Conservation (phyloP, 2,329 filamentous ascomycete genomes). For the Lomentospora prolificans region DNA sequence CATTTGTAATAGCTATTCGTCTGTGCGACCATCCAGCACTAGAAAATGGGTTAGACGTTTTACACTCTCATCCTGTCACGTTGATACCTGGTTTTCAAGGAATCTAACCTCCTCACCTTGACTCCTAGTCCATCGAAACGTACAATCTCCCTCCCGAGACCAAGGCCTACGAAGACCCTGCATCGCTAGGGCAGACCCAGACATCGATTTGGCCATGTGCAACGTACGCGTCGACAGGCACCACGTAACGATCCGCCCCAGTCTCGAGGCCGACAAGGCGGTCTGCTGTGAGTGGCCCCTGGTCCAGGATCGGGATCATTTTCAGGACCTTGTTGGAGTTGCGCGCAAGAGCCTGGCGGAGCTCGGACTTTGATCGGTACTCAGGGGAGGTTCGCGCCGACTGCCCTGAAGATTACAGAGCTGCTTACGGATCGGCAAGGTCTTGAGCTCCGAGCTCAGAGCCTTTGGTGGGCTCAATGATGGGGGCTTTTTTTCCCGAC, state of each 20-base stretch:
- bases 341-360: constrained; percentile 19
- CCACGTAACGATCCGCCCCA: constrained; percentile 31
- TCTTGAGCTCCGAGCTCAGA: constrained; percentile 39
- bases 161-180: constrained; percentile 39
- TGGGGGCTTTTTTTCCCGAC: constrained; percentile 21
- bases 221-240: constrained; percentile 45
- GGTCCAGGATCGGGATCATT: constrained; percentile 30
- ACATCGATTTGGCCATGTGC: constrained; percentile 46
- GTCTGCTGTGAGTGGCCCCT: constrained; percentile 52
- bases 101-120: too few species aligned
- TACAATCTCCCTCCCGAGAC: constrained; percentile 31
- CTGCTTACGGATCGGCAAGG: constrained; percentile 39
- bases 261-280: constrained; percentile 39
- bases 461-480: constrained; percentile 25
- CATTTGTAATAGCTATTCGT: too few species aligned
- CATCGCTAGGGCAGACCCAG: constrained; percentile 27
- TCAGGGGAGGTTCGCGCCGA: constrained; percentile 38
- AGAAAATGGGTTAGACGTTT: too few species aligned
- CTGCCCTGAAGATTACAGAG: constrained; percentile 24
- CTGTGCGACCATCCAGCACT: too few species aligned
- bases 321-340: constrained; percentile 28
- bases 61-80: too few species aligned
- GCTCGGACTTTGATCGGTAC: constrained; percentile 35
- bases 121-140: constrained; percentile 30
- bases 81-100: too few species aligned